A percentile compares a stretch with the other conserved stretches of the same genome.
phyloP scores from a whole-genome alignment of 2,329 filamentous ascomycete species.

The Botryosphaeria dothidea region DNA sequence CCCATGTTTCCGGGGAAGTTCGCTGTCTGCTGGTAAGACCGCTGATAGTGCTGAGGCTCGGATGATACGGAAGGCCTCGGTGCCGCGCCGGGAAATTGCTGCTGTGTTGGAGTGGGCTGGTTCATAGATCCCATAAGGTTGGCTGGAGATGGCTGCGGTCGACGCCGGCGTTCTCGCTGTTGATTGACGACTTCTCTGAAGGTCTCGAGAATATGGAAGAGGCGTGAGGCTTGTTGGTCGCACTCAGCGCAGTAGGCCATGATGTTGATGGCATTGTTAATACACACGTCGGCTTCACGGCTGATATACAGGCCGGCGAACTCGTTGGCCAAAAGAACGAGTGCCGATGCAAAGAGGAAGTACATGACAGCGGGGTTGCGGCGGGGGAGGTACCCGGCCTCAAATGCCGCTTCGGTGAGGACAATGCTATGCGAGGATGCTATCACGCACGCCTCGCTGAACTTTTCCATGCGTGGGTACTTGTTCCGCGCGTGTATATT shows the following conservation, averaged over 20 bases:
- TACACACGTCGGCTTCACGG: constrained; percentile 36
- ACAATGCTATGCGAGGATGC: constrained; percentile 44
- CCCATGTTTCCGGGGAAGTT: constrained; percentile 14
- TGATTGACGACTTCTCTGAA: constrained; percentile 40
- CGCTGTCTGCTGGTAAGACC: neutral
- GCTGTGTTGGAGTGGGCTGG: constrained; percentile 17
- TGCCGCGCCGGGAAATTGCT: constrained; percentile 14
- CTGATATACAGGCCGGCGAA: constrained; percentile 39
- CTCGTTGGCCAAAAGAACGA: constrained; percentile 43
- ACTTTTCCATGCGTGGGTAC: constrained; percentile 48
- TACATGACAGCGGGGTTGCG: constrained; percentile 44
- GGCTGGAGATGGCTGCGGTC: constrained; percentile 24
- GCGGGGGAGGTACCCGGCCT: constrained; percentile 42
- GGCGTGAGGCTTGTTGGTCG: constrained; percentile 41
- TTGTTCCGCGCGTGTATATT: constrained; percentile 26
- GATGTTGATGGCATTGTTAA: constrained; percentile 39
- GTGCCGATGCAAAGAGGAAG: constrained; percentile 43
- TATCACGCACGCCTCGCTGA: constrained; percentile 45
- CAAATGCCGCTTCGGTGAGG: constrained; percentile 42
- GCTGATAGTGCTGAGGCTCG: neutral
- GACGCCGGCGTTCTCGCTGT: constrained; percentile 30
- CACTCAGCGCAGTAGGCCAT: constrained; percentile 43
- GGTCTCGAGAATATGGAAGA: constrained; percentile 39
- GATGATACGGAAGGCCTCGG: neutral
- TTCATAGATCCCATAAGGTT: constrained; percentile 15